Evolutionary conservation across 345 rosid species (phyloP).

Genomic region (Hypericum androsaemum): DNA sequence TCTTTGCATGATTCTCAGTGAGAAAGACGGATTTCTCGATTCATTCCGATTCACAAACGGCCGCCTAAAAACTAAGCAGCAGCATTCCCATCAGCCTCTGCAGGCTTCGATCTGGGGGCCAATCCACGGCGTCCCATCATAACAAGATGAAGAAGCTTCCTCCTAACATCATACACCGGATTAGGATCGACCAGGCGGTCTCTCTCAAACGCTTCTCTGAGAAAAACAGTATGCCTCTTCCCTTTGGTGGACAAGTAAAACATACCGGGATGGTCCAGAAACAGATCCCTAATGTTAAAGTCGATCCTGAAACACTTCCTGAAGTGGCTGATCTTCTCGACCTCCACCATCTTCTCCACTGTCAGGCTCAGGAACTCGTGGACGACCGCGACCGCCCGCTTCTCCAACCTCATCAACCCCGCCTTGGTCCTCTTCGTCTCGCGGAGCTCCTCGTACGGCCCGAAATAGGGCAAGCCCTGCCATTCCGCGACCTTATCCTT

Average conservation of each 20-base stretch:
- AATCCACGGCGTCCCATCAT: conserved; percentile 50
- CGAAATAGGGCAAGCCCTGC: conserved; percentile 62
- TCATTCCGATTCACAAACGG: too few relatives aligned
- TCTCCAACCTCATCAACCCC: conserved; percentile 44
- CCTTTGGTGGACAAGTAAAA: conserved; percentile 81
- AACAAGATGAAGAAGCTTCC: conserved; percentile 79
- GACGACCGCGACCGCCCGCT: conserved; percentile 61
- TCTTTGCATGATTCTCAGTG: too few relatives aligned
- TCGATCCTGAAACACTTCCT: conserved; percentile 74
- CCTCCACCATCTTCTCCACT: conserved; percentile 87
- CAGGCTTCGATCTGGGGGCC: conserved; percentile 17
- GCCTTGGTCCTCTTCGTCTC: conserved; percentile 41
- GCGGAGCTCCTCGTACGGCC: conserved; percentile 58
- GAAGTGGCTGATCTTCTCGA: conserved; percentile 88
- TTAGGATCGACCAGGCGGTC: conserved; percentile 54
- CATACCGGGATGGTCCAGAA: conserved; percentile 86
- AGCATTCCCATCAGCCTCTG: not conserved
- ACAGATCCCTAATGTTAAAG: conserved; percentile 71
- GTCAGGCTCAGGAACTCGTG: conserved; percentile 80
- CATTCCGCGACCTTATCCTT: conserved; percentile 71
- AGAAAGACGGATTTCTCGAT: too few relatives aligned
- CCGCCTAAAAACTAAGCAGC: too few relatives aligned
- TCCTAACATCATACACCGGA: conserved; percentile 57
- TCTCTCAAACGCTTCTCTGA: conserved; percentile 82
- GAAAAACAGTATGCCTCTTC: conserved; percentile 69